Evolutionary conservation across 257 asterid species (phyloP), one percentile per base, ranked within the genome.

Genomic region (Eustoma russellianum): DNA sequence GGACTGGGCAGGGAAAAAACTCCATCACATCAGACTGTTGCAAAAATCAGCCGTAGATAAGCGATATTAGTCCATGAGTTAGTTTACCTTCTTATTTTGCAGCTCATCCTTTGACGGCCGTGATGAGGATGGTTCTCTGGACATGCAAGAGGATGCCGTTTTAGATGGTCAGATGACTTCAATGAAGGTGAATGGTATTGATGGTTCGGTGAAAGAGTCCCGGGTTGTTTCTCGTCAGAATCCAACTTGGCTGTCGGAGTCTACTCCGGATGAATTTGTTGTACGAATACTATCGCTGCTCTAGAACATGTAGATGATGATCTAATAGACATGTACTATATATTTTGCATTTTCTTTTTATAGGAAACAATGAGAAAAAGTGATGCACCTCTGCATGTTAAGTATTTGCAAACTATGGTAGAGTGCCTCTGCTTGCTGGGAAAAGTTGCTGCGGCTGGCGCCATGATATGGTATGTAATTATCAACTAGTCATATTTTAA

Each of bases 401-500:
- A 85, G 75, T 92, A 92, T 79, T 80, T 92, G 82, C 97, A 79
- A 72, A 88, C 99, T 65, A 53, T 88, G 91, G 91, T 92, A 54
- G 97, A 92, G 78, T 85, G 99, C 73, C 91, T 92, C 60, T 79
- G 88, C 80, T 75, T 88, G 88, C 97, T 92, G 60, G 94, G 99
- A 56, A 92, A 92, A 83, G 97, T 92, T 74, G 95, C 97, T 64
- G 97, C 94, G 61, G 97, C 97, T 51, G 99, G 99, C 72, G 88
- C 99, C 68, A 81, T 92, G 50, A 81, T 92, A 76, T 81, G 95
- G 99, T 92, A 81, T n/a, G 88, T 53, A 59, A 55, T 69, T 61
- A 55, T 69, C 61, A 66, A 52, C 53, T 68, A 55, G 46, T 38
- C 48, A 48, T 41, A n/a, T n/a, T n/a, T 56, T 53, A 48, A 57